These are phyloP conservation scores for Cucumis cinereus DNA, from an alignment of 306 rosid species.

Conservation along the genomic window DNA sequence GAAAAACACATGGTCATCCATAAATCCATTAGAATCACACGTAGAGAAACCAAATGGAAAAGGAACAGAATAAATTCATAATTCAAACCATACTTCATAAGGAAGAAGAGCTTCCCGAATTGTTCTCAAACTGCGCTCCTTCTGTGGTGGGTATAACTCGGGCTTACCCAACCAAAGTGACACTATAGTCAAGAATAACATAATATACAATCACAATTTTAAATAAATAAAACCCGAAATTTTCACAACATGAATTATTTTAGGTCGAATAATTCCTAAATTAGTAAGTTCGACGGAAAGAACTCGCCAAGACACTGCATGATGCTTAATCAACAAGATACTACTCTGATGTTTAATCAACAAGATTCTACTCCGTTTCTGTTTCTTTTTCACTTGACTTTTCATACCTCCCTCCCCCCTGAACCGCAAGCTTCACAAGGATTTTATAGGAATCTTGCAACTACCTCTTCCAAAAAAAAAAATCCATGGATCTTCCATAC, in stretches of 20 bases:
- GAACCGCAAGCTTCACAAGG: neutral
- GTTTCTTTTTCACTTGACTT: neutral
- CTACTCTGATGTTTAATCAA: neutral
- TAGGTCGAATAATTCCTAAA: neutral
- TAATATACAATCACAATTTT: neutral
- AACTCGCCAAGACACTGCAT: neutral
- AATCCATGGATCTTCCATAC: neutral
- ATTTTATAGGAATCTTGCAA: neutral
- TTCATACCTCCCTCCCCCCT: neutral
- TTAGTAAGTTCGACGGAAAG: neutral
- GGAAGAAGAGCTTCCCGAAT: slow-evolving; percentile 26
- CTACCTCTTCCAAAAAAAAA: neutral
- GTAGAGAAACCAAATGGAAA: neutral
- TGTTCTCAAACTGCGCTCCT: slow-evolving; percentile 16
- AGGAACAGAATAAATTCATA: neutral
- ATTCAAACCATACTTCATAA: slow-evolving; percentile 35
- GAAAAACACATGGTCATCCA: slow-evolving; percentile 14
- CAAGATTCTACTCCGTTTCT: neutral
- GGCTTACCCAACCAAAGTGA: slow-evolving; percentile 59
- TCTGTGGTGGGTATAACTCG: slow-evolving; percentile 30
- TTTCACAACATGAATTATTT: neutral
- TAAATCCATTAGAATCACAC: neutral
- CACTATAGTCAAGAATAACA: slow-evolving; percentile 36
- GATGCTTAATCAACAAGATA: neutral
- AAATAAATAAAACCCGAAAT: neutral